Evolutionary conservation across 208 protist genomes (phyloP).

Genomic region (Novymonas esmeraldas): DNA sequence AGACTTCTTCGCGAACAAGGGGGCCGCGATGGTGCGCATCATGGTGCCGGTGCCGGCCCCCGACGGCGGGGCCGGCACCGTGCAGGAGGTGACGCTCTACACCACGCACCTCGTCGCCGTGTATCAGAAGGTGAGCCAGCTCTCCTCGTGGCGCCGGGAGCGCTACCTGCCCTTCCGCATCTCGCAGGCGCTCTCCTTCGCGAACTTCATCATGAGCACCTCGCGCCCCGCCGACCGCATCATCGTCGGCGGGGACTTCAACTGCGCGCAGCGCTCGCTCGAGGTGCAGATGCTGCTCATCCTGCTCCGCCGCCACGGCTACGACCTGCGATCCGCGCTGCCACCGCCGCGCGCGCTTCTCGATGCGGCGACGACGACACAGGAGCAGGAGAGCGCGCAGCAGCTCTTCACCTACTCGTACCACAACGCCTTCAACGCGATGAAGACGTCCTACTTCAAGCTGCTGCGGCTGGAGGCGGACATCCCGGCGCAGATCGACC

Average conservation of each 20-base stretch:
- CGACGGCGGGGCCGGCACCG: slow-evolving; percentile 13
- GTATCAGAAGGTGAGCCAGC: slow-evolving; percentile 68
- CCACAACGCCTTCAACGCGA: slow-evolving; percentile 78
- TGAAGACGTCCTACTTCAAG: slow-evolving; percentile 78
- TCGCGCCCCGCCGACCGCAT: slow-evolving; percentile 68
- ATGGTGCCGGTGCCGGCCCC: slow-evolving; percentile 49
- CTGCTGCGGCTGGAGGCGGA: slow-evolving; percentile 73
- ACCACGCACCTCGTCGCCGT: slow-evolving; percentile 84
- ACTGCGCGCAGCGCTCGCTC: slow-evolving; percentile 75
- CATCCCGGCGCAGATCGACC: slow-evolving; percentile 84
- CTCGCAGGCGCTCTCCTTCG: slow-evolving; percentile 79
- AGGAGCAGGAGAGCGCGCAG: slow-evolving; percentile 22
- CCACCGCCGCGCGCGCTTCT: slow-evolving; percentile 37
- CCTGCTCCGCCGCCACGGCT: slow-evolving; percentile 70
- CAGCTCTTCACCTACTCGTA: slow-evolving; percentile 74
- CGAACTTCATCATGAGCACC: slow-evolving; percentile 75
- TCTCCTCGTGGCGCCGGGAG: slow-evolving; percentile 69
- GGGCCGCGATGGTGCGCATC: slow-evolving; percentile 66
- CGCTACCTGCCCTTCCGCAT: slow-evolving; percentile 81
- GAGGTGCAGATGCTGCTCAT: slow-evolving; percentile 84
- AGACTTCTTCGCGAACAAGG: slow-evolving; percentile 92
- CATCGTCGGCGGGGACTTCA: slow-evolving; percentile 90
- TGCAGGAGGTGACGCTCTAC: slow-evolving; percentile 73
- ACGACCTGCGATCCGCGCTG: slow-evolving; percentile 68
- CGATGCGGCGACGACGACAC: slow-evolving; percentile 20